A percentile compares a stretch with the other conserved stretches of the same genome.
Conservation (phyloP, 805 yeast species). For the Saccharomycopsis sp. region DNA sequence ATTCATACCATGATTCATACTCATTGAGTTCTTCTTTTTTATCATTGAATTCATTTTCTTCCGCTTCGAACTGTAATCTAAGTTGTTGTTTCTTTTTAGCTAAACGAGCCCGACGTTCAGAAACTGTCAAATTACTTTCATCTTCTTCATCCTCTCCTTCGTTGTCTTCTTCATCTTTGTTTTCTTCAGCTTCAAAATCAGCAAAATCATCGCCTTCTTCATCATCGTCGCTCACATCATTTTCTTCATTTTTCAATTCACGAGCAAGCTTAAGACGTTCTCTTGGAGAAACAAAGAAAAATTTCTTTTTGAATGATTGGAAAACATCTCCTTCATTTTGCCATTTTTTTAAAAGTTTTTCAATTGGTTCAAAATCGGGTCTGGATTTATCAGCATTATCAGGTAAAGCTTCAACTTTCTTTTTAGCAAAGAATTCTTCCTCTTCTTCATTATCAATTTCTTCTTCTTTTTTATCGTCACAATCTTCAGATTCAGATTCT, state of each 20-base stretch:
- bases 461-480: conserved; percentile 11
- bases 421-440: conserved; percentile 15
- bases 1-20: conserved; percentile 95
- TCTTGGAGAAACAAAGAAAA: conserved; percentile 16
- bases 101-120: conserved; percentile 14
- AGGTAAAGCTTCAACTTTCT: conserved; percentile 1
- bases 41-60: conserved; percentile 36
- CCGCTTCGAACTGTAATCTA: conserved; percentile 82
- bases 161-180: conserved; percentile 29
- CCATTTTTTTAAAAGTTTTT: conserved; percentile 15
- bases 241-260: conserved; percentile 19
- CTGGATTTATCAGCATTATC: conserved; percentile 9
- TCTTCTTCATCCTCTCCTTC: conserved; percentile 31
- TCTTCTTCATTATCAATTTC: conserved; percentile 14
- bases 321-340: conserved; percentile 20
- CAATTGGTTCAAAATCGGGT: conserved; percentile 6
- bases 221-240: conserved; percentile 24
- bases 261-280: conserved; percentile 20
- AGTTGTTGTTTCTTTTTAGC: conserved; percentile 74
- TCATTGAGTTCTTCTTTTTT: conserved; percentile 65
- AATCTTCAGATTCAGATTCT: conserved; percentile 15
- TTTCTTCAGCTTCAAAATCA: conserved; percentile 43
- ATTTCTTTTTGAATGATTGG: conserved; percentile 22
- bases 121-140: conserved; percentile 22
- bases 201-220: conserved; percentile 38